A percentile compares a stretch with the other conserved stretches of the same genome.
Conservation (phyloP, 2,329 filamentous ascomycete genomes). For the Tolypocladium paradoxum region DNA sequence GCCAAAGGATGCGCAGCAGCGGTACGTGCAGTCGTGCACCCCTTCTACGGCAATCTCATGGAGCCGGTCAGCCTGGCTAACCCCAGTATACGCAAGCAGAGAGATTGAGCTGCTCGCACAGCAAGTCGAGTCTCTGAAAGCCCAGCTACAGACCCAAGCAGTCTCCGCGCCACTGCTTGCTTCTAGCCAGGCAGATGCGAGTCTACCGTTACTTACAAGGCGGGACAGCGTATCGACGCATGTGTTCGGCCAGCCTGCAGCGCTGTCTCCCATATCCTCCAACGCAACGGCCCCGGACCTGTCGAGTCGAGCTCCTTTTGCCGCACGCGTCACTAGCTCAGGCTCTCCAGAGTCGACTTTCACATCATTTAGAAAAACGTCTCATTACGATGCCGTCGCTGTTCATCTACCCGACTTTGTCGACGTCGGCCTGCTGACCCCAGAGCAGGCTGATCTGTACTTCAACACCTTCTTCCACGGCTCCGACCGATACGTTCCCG, state of each 20-base stretch:
- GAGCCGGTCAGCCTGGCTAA: background rate
- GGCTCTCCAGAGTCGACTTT: background rate
- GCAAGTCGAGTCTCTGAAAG: constrained; percentile 1
- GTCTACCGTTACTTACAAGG: no score
- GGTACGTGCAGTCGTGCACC: constrained; percentile 3
- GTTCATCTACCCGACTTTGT: constrained; percentile 10
- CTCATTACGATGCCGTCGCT: background rate
- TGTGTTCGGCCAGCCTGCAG: background rate
- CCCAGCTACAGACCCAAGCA: background rate
- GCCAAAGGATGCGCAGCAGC: constrained; percentile 11
- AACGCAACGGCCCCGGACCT: background rate
- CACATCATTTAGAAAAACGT: background rate
- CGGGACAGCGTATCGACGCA: background rate
- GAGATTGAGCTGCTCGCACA: background rate
- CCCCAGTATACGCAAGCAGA: background rate
- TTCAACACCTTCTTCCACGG: constrained; percentile 15
- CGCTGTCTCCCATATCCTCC: background rate
- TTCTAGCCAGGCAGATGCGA: background rate
- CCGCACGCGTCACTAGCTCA: background rate
- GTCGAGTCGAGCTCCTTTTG: background rate
- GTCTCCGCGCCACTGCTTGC: background rate
- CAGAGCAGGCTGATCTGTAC: constrained; percentile 11
- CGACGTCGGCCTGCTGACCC: constrained; percentile 9
- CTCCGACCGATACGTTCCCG: constrained; percentile 15
- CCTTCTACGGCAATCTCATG: background rate